Base-by-base conservation (phyloP, 2,329 filamentous ascomycete species). In the Xylaria sp. region DNA sequence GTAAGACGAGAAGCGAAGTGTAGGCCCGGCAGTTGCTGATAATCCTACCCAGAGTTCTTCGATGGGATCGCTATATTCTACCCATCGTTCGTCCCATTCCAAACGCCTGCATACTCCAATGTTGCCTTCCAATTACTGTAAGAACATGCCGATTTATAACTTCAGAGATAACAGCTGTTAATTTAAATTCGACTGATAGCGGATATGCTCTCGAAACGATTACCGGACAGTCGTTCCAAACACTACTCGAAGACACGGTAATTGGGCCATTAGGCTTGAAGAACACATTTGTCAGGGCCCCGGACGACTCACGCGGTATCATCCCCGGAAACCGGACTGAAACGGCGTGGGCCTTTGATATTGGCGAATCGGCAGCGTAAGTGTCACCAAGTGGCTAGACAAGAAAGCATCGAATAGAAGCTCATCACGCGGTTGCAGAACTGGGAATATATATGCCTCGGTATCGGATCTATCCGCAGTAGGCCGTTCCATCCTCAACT, bases 261-360 rank as follows among this genome's bases (percentile, higher is more conserved):
- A 64, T 76, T 20, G 60, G 69, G 21, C 72, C 74, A 2, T 65
- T 79, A 7, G 67, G 67, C 1, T 59, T 80, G 18, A 74, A 69
- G 9, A 61, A 63, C 16, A 74, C 74, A 1, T 73, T 64, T 56
- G 64, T 65, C 52, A 68, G 48, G 39, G 63, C 63, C 20, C 68
- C 69, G 5, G 55, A 60, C 16, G 57, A 59, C 47, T 58, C 63
- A 52, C 44, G 69, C 63, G 66, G 66, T 0, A 61, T 78, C 1
- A 74, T 79, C 4, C 74, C 76, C 0, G 66, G 65, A 5, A 63
- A 67, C 20, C 60, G 62, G n/a, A 58, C 60, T 18, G 42, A 39
- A 7, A 66, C 65, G 11, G 59, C 57, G 37, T 67, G 66, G 64
- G 53, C 62, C 20, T 68, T 64, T 48, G 63, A 67, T 39, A 54